These are phyloP conservation scores for Penicillium sclerotigenum DNA, from an alignment of 2,329 filamentous ascomycete species.

Conservation along the genomic window DNA sequence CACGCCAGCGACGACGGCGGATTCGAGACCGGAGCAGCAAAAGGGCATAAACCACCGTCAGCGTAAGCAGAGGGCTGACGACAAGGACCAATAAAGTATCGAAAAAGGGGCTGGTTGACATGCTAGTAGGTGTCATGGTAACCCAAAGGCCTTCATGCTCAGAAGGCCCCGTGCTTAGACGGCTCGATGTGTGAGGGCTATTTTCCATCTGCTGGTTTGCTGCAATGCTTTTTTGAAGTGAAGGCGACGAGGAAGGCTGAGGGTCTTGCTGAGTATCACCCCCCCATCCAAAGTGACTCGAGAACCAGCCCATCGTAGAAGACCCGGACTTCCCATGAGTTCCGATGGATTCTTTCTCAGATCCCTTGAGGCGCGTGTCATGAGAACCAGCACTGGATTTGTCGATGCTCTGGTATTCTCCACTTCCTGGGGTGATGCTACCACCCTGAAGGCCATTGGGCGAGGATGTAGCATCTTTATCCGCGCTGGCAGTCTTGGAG, in stretches of 20 bases:
- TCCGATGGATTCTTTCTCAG: conserved; percentile 9
- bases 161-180: conserved; percentile 38
- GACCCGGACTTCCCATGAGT: conserved; percentile 10
- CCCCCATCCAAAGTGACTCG: conserved; percentile 33
- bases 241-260: conserved; percentile 13
- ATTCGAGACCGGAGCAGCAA: conserved; percentile 85
- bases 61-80: conserved; percentile 84
- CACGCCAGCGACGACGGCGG: conserved; percentile 84
- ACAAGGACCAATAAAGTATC: conserved; percentile 97
- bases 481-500: conserved; percentile 31
- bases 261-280: conserved; percentile 15
- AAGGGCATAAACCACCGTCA: conserved; percentile 89
- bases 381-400: conserved; percentile 23
- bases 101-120: conserved; percentile 87
- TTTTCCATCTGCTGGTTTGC: conserved; percentile 20
- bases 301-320: conserved; percentile 34
- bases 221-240: conserved; percentile 7
- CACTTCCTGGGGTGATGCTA: conserved; percentile 69
- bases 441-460: conserved; percentile 55
- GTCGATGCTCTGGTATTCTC: conserved; percentile 59
- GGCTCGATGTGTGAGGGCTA: conserved; percentile 8
- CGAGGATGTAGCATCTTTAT: conserved; percentile 30
- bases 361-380: conserved; percentile 12
- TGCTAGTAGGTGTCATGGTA: conserved; percentile 85
- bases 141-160: conserved; percentile 84